Evolutionary conservation across 2,329 filamentous ascomycete genomes (phyloP).

Genomic region (Purpureocillium takamizusanense): DNA sequence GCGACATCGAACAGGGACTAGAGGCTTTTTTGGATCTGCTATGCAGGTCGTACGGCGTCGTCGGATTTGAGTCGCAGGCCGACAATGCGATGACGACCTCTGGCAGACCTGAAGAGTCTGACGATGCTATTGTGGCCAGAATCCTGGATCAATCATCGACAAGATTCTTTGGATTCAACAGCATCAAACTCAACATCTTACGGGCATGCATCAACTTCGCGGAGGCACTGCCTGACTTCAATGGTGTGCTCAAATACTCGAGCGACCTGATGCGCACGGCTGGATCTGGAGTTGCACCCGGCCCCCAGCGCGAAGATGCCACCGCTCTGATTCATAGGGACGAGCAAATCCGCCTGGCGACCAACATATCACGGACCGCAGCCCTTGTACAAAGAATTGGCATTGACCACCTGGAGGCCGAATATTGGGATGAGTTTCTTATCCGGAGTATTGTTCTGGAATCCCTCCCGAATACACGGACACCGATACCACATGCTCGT

Average conservation of each 20-base stretch:
- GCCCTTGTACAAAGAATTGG: constrained; percentile 69
- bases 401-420: constrained; percentile 58
- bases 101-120: constrained; percentile 29
- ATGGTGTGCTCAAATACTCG: constrained; percentile 81
- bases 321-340: constrained; percentile 65
- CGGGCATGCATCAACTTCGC: constrained; percentile 88
- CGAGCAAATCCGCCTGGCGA: constrained; percentile 76
- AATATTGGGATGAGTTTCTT: constrained; percentile 97
- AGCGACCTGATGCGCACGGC: constrained; percentile 75
- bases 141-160: constrained; percentile 50
- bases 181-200: constrained; percentile 78
- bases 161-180: constrained; percentile 66
- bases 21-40: constrained; percentile 53
- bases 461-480: constrained; percentile 46
- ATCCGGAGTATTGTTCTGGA: constrained; percentile 69
- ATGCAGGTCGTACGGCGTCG: constrained; percentile 56
- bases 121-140: constrained; percentile 43
- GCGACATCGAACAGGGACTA: constrained; percentile 57
- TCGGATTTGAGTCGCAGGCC: constrained; percentile 36
- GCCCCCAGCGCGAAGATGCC: constrained; percentile 57
- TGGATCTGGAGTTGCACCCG: constrained; percentile 70
- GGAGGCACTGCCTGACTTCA: constrained; percentile 86
- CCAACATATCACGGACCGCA: constrained; percentile 79
- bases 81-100: constrained; percentile 10
- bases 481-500: constrained; percentile 57